A percentile compares a stretch with the other conserved stretches of the same genome.
These are phyloP conservation scores for Ambrosiella beaveri DNA, from an alignment of 2,329 filamentous ascomycete genomes.

Conservation along the genomic window DNA sequence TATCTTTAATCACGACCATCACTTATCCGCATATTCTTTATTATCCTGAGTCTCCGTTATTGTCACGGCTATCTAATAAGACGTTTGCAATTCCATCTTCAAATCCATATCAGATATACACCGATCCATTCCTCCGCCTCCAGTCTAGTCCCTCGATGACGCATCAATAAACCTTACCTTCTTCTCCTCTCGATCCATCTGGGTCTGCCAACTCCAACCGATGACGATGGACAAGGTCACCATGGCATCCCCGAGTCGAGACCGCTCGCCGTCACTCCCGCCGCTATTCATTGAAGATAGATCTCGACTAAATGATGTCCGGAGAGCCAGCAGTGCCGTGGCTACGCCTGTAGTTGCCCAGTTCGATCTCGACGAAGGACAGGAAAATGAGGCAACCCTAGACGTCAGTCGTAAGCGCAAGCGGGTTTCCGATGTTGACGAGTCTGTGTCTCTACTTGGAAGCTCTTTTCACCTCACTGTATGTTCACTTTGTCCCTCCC, in stretches of 20 bases:
- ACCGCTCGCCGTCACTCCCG: constrained; percentile 9
- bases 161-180: no score
- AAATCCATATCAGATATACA: no score
- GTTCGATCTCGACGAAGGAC: constrained; percentile 4
- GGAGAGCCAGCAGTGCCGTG: constrained; percentile 2
- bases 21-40: no score
- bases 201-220: not conserved
- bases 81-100: no score
- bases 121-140: no score
- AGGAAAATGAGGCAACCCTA: not conserved
- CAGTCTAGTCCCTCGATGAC: no score
- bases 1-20: no score
- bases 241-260: not conserved
- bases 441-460: constrained; percentile 6
- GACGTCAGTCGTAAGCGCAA: constrained; percentile 8
- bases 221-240: not conserved
- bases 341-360: constrained; percentile 2
- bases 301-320: not conserved
- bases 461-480: constrained; percentile 8
- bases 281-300: constrained; percentile 3
- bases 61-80: no score
- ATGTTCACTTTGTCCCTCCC: not conserved
- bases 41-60: no score
- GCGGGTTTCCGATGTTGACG: constrained; percentile 8
- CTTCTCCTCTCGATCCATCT: no score